These are phyloP conservation scores for Marasmius sp. DNA, from an alignment of 1,284 basidiomycete species.

Conservation along the genomic window DNA sequence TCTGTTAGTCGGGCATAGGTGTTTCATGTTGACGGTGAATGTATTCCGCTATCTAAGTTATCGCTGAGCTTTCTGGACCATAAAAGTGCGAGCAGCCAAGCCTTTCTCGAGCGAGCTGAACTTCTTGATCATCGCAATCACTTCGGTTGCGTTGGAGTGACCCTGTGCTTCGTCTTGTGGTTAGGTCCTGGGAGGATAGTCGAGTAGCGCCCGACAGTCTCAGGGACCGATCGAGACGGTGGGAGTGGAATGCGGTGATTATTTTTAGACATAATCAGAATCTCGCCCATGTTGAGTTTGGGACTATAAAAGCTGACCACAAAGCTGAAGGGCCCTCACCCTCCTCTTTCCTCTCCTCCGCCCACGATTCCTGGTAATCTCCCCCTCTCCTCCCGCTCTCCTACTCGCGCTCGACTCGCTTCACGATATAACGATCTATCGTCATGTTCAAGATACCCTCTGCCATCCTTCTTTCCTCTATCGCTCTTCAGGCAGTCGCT, in stretches of 20 bases:
- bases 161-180: too few species aligned
- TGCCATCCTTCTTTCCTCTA: neutral
- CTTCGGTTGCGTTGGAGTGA: too few species aligned
- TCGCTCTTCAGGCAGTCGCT: slow-evolving; percentile 13
- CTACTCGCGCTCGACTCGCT: neutral
- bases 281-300: neutral
- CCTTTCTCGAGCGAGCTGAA: too few species aligned
- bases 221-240: neutral
- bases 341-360: neutral
- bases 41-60: too few species aligned
- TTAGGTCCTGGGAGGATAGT: too few species aligned
- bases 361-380: neutral
- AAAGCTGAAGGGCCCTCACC: neutral
- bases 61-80: too few species aligned
- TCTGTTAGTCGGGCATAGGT: too few species aligned
- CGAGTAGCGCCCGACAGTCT: neutral
- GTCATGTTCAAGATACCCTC: neutral
- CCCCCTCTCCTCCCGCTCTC: neutral
- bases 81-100: too few species aligned
- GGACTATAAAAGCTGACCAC: neutral
- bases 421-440: neutral
- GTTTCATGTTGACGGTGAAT: too few species aligned
- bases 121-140: too few species aligned
- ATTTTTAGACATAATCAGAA: neutral
- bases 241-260: neutral